phyloP scores from a whole-genome alignment of 108 stramenopile genomes.

The Nitzschia inconspicua region DNA sequence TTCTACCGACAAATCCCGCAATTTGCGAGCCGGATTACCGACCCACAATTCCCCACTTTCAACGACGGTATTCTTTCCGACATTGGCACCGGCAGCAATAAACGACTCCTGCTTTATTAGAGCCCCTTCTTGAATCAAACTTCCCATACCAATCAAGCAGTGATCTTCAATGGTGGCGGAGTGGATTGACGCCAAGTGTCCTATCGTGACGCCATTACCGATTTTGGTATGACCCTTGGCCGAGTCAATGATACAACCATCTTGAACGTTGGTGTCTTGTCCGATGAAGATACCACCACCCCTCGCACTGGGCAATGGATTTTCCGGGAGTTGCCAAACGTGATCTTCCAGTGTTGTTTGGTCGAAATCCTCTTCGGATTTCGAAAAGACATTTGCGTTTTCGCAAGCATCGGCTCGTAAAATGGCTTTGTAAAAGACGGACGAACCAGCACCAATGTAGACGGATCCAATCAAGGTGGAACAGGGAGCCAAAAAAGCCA shows the following conservation, averaged over 20 bases:
- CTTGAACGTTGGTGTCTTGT: constrained; percentile 82
- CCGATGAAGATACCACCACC: constrained; percentile 85
- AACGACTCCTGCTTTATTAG: constrained; percentile 63
- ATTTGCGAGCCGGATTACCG: constrained; percentile 78
- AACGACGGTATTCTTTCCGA: constrained; percentile 48
- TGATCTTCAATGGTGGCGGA: constrained; percentile 75
- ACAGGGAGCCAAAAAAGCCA: constrained; percentile 83
- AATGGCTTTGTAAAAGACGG: constrained; percentile 80
- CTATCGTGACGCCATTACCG: constrained; percentile 83
- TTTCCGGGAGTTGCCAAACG: not conserved
- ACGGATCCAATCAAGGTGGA: constrained; percentile 83
- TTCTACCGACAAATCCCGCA: constrained; percentile 67
- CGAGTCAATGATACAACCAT: constrained; percentile 75
- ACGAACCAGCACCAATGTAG: constrained; percentile 56
- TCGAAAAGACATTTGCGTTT: constrained; percentile 42
- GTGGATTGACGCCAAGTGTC: constrained; percentile 82
- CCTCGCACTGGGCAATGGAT: constrained; percentile 7
- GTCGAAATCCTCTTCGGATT: not conserved
- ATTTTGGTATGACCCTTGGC: constrained; percentile 56
- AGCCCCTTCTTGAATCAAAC: constrained; percentile 56
- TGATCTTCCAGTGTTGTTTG: not conserved
- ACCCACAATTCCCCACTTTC: constrained; percentile 82
- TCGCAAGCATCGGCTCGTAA: constrained; percentile 75
- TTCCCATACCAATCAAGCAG: constrained; percentile 84
- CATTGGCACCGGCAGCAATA: constrained; percentile 80